Base-by-base conservation (phyloP, 2,329 filamentous ascomycete genomes). In the Knufia petricola region DNA sequence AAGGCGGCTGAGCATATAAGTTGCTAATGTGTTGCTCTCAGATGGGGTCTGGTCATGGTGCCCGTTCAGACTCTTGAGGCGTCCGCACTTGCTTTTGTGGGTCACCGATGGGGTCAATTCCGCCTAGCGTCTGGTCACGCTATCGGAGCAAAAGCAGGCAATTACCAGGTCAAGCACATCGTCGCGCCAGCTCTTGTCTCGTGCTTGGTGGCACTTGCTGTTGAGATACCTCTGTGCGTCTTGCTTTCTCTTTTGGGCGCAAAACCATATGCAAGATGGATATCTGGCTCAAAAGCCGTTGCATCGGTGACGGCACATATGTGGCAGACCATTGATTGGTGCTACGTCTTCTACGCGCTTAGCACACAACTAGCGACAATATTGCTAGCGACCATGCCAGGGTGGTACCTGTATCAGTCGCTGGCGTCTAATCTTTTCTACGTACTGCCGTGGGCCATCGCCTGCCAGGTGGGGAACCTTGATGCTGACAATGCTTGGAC, bases 1-100 rank as follows among this genome's bases (percentile, higher is more conserved):
- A n/a, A 36, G 6, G 32, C 32, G 32, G 32, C 15, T n/a, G n/a
- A n/a, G n/a, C n/a, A n/a, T n/a, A n/a, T n/a, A n/a, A n/a, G n/a
- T n/a, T n/a, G n/a, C n/a, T n/a, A n/a, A n/a, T n/a, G n/a, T n/a
- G n/a, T n/a, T n/a, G 26, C 10, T 36, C 9, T 36, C 13, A 73
- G 82, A 12, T 86, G 82, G 82, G 83, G 82, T 0, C 67, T 87
- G 1, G 68, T 87, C 24, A 87, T 87, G 82, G 81, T 86, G 0
- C 82, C 82, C 0, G 79, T 87, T 0, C 75, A 79, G 52, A 73
- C 81, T 0, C 67, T 86, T 0, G 81, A 87, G 61, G 77, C 77
- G 1, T 82, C 82, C 0, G 71, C 79, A 0, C 65, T 83, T 0
- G 70, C 79, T 0, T 86, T 85, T 57, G 70, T 84, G 13, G 81